Evolutionary conservation across 2,329 filamentous ascomycete species (phyloP), one percentile per base, ranked within the genome.

Genomic region (Lasiodiplodia gonubiensis): DNA sequence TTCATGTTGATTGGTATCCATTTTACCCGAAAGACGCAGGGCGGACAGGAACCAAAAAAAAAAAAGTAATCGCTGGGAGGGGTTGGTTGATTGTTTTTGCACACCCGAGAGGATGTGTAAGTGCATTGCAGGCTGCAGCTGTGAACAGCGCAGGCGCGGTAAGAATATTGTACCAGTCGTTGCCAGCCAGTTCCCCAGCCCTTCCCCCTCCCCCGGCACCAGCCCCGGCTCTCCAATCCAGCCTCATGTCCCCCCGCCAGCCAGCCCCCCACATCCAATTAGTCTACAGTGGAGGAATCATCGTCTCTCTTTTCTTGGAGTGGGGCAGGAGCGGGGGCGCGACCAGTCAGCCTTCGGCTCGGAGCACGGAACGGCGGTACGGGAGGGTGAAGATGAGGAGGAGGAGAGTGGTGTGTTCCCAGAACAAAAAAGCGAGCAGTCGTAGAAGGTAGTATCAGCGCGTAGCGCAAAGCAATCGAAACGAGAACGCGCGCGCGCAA

Each of bases 61-160:
- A 46, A 18, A 21, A 46, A n/a, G 7, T 18, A 6, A 8, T n/a
- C 10, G 7, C 18, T n/a, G 42, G 6, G 42, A 46, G 18, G n/a
- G 42, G 6, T 33, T 33, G 30, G 30, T 33, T 8, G n/a, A n/a
- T n/a, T n/a, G n/a, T n/a, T 33, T 53, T 25, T 27, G 25, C 48
- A 51, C 48, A 25, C 18, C 51, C 5, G 10, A 12, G 8, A 7
- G 33, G 53, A 57, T 57, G 53, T 37, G 53, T 57, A 57, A 57
- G 53, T 57, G 53, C 53, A 57, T 57, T 57, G 53, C 53, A 57
- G 23, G 12, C 21, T 46, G 42, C 42, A 46, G 39, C 39, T 33
- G 27, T 30, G 30, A 18, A 42, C 39, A 51, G 30, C 53, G 53
- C 53, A 57, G 39, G 53, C 33, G 53, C 53, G 33, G 16, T n/a